Percentiles rank a stretch among this genome's conserved stretches.
Evolutionary conservation across 2,329 filamentous ascomycete genomes (phyloP).

Genomic region (Fusarium denticulatum): DNA sequence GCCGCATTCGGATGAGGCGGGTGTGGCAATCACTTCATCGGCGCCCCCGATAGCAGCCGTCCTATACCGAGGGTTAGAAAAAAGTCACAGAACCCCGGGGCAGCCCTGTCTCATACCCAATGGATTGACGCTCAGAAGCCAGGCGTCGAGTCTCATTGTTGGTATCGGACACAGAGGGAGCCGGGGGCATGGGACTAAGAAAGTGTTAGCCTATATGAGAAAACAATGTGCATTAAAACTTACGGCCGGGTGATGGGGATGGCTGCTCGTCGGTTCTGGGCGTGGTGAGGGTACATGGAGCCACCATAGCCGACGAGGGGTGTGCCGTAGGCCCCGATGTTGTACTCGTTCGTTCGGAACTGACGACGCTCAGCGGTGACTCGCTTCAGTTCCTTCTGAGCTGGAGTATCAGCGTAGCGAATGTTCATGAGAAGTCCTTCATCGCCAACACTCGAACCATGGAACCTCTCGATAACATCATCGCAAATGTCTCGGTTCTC

Average conservation of each 20-base stretch:
- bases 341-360: conserved; percentile 96
- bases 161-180: conserved; percentile 14
- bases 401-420: conserved; percentile 94
- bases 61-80: conserved; percentile 51
- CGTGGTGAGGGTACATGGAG: conserved; percentile 50
- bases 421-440: conserved; percentile 90
- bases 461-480: conserved; percentile 85
- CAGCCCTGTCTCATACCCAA: conserved; percentile 48
- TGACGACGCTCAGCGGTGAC: conserved; percentile 94
- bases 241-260: conserved; percentile 44
- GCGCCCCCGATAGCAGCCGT: conserved; percentile 53
- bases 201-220: conserved; percentile 1
- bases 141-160: conserved; percentile 42
- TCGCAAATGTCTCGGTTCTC: conserved; percentile 90
- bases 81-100: conserved; percentile 36
- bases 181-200: conserved; percentile 13
- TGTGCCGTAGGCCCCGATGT: conserved; percentile 75
- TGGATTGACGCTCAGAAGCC: conserved; percentile 47
- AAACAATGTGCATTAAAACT: conserved; percentile 7
- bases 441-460: conserved; percentile 79
- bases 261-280: conserved; percentile 50
- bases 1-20: conserved; percentile 60
- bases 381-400: conserved; percentile 96
- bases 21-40: conserved; percentile 52
- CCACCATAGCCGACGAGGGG: conserved; percentile 65